Evolutionary conservation across 2,329 filamentous ascomycete species (phyloP).

Genomic region (Apiospora hydei): DNA sequence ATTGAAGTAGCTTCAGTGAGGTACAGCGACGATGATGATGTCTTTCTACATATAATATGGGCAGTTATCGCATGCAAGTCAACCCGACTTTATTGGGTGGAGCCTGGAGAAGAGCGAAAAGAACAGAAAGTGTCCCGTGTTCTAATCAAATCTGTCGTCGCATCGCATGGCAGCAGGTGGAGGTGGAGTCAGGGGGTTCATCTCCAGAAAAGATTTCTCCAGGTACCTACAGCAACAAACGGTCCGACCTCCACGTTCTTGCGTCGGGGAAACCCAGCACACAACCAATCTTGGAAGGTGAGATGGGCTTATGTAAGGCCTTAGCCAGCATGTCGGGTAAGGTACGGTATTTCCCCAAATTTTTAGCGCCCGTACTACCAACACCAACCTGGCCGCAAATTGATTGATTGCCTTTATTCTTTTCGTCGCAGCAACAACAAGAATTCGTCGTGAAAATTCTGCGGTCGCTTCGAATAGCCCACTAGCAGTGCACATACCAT

Average conservation of each 20-base stretch:
- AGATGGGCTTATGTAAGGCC: slow-evolving; percentile 9
- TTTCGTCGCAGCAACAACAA: neutral
- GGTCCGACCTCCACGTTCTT: slow-evolving; percentile 20
- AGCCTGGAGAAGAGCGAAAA: slow-evolving; percentile 8
- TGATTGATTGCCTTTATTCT: neutral
- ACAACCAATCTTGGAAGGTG: neutral
- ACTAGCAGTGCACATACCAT: neutral
- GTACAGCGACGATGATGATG: neutral
- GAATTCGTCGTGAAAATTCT: neutral
- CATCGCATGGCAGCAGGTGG: slow-evolving; percentile 17
- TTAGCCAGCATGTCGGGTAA: slow-evolving; percentile 1
- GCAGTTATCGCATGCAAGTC: slow-evolving; percentile 1
- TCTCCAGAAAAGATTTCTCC: slow-evolving; percentile 7
- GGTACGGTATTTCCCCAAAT: neutral
- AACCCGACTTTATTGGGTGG: neutral
- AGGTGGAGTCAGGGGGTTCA: neutral
- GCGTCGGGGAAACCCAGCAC: slow-evolving; percentile 11
- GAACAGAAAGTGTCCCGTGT: slow-evolving; percentile 8
- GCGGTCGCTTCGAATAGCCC: neutral
- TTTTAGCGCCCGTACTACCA: neutral
- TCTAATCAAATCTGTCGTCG: neutral
- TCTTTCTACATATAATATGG: neutral
- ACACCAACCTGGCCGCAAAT: neutral
- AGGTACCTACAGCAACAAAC: neutral
- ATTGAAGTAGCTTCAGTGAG: neutral